Evolutionary conservation across 148 eudicot genomes (phyloP).

Genomic region (Rhododendron vialii): DNA sequence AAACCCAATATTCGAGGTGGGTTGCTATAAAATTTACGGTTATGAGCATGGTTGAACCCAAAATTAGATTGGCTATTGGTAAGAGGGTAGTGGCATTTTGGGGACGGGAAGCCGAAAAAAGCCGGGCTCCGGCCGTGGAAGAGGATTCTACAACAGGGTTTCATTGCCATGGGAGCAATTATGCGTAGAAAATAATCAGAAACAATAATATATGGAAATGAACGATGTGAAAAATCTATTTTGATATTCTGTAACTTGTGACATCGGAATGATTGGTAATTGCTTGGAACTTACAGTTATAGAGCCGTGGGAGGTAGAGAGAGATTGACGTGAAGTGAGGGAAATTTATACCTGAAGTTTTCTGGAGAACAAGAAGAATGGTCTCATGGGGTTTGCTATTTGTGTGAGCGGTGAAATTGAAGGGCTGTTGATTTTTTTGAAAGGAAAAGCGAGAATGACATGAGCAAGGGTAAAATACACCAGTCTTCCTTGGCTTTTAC

Average conservation of each 20-base stretch:
- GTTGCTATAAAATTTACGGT: conserved; percentile 18
- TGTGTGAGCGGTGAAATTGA: neutral
- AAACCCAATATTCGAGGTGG: conserved; percentile 24
- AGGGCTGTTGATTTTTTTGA: neutral
- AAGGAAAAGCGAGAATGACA: neutral
- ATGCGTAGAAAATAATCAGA: neutral
- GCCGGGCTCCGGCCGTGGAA: conserved; percentile 19
- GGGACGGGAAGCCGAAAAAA: conserved; percentile 17
- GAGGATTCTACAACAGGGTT: conserved; percentile 29
- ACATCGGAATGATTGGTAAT: neutral
- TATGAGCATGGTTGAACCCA: conserved; percentile 13
- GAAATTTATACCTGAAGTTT: neutral
- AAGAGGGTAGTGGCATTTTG: conserved; percentile 10
- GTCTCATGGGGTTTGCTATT: neutral
- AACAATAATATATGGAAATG: neutral
- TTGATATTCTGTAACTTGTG: neutral
- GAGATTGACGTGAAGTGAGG: neutral
- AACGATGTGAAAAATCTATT: neutral
- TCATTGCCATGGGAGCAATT: conserved; percentile 12
- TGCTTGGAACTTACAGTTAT: neutral
- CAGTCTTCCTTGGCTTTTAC: neutral
- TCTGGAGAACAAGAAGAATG: neutral
- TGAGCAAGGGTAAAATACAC: neutral
- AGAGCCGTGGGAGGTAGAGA: neutral
- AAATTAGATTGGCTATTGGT: conserved; percentile 14